Base-by-base conservation (phyloP, 192 early-diverging fungal species). In the Backusella australiensis region DNA sequence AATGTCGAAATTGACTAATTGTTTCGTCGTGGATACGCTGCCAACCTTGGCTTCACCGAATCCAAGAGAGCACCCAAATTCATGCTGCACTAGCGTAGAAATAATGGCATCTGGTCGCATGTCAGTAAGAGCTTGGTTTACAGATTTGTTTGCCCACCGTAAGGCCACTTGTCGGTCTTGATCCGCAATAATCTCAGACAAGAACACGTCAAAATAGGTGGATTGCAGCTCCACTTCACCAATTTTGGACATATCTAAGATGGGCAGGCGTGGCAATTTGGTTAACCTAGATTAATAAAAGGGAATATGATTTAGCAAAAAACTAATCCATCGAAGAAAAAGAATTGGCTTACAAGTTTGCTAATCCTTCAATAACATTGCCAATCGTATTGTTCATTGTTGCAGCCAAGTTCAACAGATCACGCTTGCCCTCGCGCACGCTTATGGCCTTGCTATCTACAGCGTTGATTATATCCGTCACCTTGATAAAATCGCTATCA, bases 261-360 rank as follows among this genome's bases (percentile, higher is more conserved):
- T 52, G 7, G 71, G 0, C 71, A 72, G 34, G 32, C 71, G 49
- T 34, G 71, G 71, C 29, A 72, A 56, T 72, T 72, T 72, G 6
- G 32, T 72, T 56, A 72, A 26, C 32, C 71, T 72, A 72, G 71
- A 72, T 36, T 56, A 53, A 72, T 72, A 72, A 6, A 72, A 53
- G 29, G 7, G 8, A 23, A 72, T 72, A 72, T 56, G 71, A 53
- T 52, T 72, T 72, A 72, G 34, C 44, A 52, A 72, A 2, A 56
- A 0, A 56, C 19, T 52, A 56, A 72, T 56, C 56, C 42, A 72
- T 56, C 46, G 7, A 72, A 72, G 49, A 72, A 72, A 72, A 72
- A 72, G 0, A 72, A 56, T 53, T 34, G 71, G 6, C 71, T 72
- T 52, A 53, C 71, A 36, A 72, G 3, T 72, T 72, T 56, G 71